Conservation (phyloP, 371 early-diverging fungal species). For the Circinella minor region DNA sequence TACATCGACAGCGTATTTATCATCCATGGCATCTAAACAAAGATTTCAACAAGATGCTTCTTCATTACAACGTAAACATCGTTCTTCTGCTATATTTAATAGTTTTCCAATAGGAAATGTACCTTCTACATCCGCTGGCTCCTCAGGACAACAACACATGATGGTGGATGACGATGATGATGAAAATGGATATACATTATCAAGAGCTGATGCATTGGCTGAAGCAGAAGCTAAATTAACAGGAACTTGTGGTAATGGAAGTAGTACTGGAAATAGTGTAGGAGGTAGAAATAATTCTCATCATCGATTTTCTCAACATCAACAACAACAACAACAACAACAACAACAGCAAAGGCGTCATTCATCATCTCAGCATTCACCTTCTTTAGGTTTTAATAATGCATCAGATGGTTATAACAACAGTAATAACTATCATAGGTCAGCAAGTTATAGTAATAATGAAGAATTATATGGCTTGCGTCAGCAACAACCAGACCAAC, state of each 20-base stretch:
- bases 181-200: constrained; percentile 24
- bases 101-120: constrained; percentile 29
- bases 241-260: constrained; percentile 23
- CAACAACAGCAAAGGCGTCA: not conserved
- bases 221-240: constrained; percentile 53
- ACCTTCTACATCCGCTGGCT: not conserved
- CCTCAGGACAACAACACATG: not conserved
- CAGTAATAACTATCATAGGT: not conserved
- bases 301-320: constrained; percentile 5
- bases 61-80: constrained; percentile 29
- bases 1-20: not conserved
- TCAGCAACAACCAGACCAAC: constrained; percentile 7
- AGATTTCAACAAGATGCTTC: not conserved
- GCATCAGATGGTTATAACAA: constrained; percentile 1
- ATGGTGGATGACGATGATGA: constrained; percentile 9
- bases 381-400: not conserved
- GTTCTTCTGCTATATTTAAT: constrained; percentile 43
- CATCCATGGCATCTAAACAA: too few species aligned
- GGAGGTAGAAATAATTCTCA: not conserved
- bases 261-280: not conserved
- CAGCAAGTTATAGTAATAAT: not conserved
- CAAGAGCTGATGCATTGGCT: constrained; percentile 48
- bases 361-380: not conserved
- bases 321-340: not conserved
- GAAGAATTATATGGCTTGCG: constrained; percentile 5